Evolutionary conservation across 1,284 basidiomycete genomes (phyloP), one percentile per base, ranked within the genome.

Genomic region (Ceratobasidium sp.): DNA sequence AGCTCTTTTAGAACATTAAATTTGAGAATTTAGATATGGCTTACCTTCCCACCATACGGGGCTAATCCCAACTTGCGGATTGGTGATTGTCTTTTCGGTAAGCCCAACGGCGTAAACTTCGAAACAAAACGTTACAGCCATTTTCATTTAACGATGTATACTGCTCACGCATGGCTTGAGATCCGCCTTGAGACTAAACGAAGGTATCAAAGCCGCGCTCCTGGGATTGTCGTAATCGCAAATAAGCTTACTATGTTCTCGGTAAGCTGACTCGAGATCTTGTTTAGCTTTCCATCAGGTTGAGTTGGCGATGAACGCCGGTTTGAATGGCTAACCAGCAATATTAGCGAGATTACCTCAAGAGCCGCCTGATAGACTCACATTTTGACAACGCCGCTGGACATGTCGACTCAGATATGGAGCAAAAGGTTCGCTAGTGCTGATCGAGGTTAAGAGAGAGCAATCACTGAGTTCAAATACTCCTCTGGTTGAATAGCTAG

Each of bases 31-130:
- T 17, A 19, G 24, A 27, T 27, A 53, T 17, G 19, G 82, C 85
- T 75, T 77, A 91, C 92, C 93, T 87, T 94, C 93, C 92, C 93
- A 94, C 93, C 93, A 94, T 67, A 95, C 87, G 1, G 92, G 90
- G 45, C 91, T 92, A 79, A 95, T 93, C 50, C 93, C 93, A 79
- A 95, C 91, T 86, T 95, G 93, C 65, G 93, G 89, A 81, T 94
- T 95, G 75, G 91, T 82, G 89, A 95, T 92, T 78, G 94, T 93
- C 76, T 90, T 87, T 79, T 92, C 91, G n/a, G 86, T 87, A 77
- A 95, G 81, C 4, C 92, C 92, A 45, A 89, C 89, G 54, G 90
- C 93, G 80, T 94, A 93, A 31, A 94, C 93, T 94, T 75, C 7
- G 29, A n/a, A 50, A 4, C 51, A 69, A 31, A 50, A 6, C 45